These are phyloP conservation scores for Cystofilobasidium macerans DNA, from an alignment of 768 basidiomycete genomes.

Conservation along the genomic window DNA sequence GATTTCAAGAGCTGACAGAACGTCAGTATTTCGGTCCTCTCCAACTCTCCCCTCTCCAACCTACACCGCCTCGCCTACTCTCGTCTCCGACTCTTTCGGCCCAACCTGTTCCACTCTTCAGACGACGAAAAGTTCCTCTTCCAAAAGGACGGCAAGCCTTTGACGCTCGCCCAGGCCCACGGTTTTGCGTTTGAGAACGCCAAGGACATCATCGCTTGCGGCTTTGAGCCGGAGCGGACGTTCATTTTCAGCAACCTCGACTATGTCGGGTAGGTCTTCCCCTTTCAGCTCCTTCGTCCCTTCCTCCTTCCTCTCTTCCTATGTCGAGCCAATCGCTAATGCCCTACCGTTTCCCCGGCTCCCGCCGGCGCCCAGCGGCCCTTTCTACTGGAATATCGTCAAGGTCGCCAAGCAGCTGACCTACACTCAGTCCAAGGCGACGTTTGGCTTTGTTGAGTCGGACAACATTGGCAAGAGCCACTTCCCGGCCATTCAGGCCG, in stretches of 20 bases:
- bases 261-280: conserved; percentile 51
- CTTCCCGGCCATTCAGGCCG: conserved; percentile 88
- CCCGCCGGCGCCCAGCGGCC: conserved; percentile 45
- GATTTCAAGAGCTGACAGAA: not conserved
- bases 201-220: conserved; percentile 93
- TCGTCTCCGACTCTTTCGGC: too few relatives aligned
- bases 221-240: conserved; percentile 80
- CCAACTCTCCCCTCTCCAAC: not conserved
- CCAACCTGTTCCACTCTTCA: conserved; percentile 33
- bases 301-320: not conserved
- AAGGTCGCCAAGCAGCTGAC: conserved; percentile 87
- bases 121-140: conserved; percentile 99
- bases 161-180: conserved; percentile 78
- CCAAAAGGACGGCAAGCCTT: conserved; percentile 55
- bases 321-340: not conserved
- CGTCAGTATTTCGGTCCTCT: too few relatives aligned
- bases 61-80: not conserved
- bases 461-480: conserved; percentile 98
- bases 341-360: not conserved
- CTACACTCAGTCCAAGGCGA: conserved; percentile 81
- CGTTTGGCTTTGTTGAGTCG: conserved; percentile 96
- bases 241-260: conserved; percentile 94
- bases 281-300: not conserved
- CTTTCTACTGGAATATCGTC: conserved; percentile 88
- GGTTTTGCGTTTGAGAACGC: conserved; percentile 74